phyloP scores from a whole-genome alignment of 257 asterid species.

The Catharanthus roseus region DNA sequence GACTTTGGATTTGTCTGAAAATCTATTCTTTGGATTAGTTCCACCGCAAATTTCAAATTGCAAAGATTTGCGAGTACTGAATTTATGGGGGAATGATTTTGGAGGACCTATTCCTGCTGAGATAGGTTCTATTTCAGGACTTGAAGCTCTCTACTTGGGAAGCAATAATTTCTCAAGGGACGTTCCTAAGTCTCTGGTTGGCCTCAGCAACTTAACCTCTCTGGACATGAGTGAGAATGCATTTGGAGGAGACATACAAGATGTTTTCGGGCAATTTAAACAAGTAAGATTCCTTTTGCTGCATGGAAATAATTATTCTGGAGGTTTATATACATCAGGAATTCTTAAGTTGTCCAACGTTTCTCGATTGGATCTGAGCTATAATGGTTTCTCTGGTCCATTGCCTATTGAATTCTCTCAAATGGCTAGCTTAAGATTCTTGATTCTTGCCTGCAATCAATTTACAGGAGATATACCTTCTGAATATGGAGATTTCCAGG shows the following conservation, averaged over 20 bases:
- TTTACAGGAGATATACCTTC: constrained; percentile 70
- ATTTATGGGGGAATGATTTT: constrained; percentile 52
- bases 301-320: constrained; percentile 50
- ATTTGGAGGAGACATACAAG: constrained; percentile 70
- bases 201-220: constrained; percentile 42
- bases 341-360: constrained; percentile 51
- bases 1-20: constrained; percentile 61
- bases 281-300: constrained; percentile 64
- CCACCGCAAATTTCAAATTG: constrained; percentile 62
- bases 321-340: constrained; percentile 62
- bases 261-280: constrained; percentile 47
- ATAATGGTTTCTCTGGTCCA: constrained; percentile 60
- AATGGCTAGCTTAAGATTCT: constrained; percentile 51
- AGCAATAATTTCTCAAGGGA: constrained; percentile 61
- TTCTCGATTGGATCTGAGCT: constrained; percentile 70
- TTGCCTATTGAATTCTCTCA: constrained; percentile 55
- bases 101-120: constrained; percentile 61
- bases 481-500: constrained; percentile 54
- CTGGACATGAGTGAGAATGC: constrained; percentile 66
- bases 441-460: constrained; percentile 65
- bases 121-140: constrained; percentile 47
- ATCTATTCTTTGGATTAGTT: constrained; percentile 46
- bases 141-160: constrained; percentile 59
- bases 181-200: constrained; percentile 54
- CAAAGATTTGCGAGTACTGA: constrained; percentile 35